Base-by-base conservation (phyloP, 1,284 basidiomycete species). In the Leccinum solheimii region DNA sequence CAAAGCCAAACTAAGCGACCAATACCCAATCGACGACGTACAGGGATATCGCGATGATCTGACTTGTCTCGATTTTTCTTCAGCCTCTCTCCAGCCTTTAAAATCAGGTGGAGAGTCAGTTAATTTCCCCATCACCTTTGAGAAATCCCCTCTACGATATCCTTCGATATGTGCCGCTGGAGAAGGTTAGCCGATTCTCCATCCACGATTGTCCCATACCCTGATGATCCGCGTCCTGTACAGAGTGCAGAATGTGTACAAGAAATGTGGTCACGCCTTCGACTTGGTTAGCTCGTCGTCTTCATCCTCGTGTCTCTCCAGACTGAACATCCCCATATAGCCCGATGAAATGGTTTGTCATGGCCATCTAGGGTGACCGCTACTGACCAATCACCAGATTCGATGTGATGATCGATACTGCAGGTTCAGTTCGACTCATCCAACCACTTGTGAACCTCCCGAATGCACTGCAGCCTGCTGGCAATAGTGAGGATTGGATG, bases 381-480 rank as follows among this genome's bases (percentile, higher is more conserved):
- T 38, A 13, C 64, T 76, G 57, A 69, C 65, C 62, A 66, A 43
- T 32, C 26, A 19, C 38, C 49, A 85, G 84, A 78, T 83, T 62
- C 75, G 76, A 68, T 91, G 89, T 74, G 83, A 83, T 59, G 80
- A 85, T 70, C 79, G 78, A 36, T 80, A 74, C 69, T 91, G 90
- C 81, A 89, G 80, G 75, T 91, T 91, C 77, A 91, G 89, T 67
- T 75, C 80, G 19, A 75, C 72, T 23, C 89, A 91, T 74, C 86
- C 86, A 19, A 66, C 63, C 30, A 77, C 85, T 62, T 92, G 89
- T 68, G 78, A 81, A 23, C 79, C 83, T 26, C 79, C 81, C 52
- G 73, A 78, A 30, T 91, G 89, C 75, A 79, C 72, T 40, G 75
- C 73, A 19, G 85, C 84, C n/a, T 92, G 89, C 70, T 90, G 88